Evolutionary conservation across 2,329 filamentous ascomycete genomes (phyloP).

Genomic region (Penicillium sp.): DNA sequence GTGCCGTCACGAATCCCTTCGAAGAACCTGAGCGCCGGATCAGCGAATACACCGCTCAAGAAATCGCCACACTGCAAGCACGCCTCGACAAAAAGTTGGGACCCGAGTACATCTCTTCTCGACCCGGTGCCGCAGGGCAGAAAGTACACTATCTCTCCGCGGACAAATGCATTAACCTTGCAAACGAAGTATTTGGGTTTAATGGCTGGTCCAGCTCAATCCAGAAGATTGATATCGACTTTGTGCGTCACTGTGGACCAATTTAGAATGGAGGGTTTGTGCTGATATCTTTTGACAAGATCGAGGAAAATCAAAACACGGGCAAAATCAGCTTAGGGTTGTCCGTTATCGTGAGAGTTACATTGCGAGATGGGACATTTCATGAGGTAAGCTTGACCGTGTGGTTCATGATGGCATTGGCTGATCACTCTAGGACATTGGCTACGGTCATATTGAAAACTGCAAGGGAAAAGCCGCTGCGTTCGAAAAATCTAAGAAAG

Average conservation of each 20-base stretch:
- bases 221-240: constrained; percentile 91
- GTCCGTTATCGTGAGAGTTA: constrained; percentile 87
- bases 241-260: constrained; percentile 51
- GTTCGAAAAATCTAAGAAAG: constrained; percentile 98
- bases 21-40: constrained; percentile 68
- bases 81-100: constrained; percentile 90
- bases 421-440: constrained; percentile 64
- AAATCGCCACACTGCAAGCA: constrained; percentile 83
- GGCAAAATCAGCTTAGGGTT: constrained; percentile 80
- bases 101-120: constrained; percentile 89
- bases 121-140: constrained; percentile 76
- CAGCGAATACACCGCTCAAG: constrained; percentile 78
- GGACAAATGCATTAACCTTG: constrained; percentile 92
- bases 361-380: constrained; percentile 87
- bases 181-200: constrained; percentile 94
- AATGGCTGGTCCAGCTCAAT: constrained; percentile 98
- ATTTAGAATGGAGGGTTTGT: neutral
- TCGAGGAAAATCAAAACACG: constrained; percentile 77
- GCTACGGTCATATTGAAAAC: constrained; percentile 95
- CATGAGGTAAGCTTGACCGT: constrained; percentile 61
- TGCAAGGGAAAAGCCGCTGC: constrained; percentile 91
- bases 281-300: constrained; percentile 36
- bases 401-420: constrained; percentile 54
- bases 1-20: constrained; percentile 67
- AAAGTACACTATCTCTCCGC: constrained; percentile 94